These are phyloP conservation scores for Ascosphaera apis DNA, from an alignment of 2,329 filamentous ascomycete genomes.

Conservation along the genomic window DNA sequence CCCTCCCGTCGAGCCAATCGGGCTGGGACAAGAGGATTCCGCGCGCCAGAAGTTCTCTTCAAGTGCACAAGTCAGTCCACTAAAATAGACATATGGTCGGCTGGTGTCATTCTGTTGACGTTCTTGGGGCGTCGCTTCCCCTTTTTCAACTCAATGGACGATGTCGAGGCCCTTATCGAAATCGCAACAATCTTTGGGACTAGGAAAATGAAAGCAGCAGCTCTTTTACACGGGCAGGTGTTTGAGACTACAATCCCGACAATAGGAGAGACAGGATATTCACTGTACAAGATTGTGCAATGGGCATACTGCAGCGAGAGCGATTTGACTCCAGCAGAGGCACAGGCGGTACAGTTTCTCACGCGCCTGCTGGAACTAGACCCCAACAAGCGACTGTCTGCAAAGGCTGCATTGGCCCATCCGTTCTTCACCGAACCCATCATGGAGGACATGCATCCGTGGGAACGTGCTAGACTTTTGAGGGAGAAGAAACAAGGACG, in stretches of 20 bases:
- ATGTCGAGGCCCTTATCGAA: conserved; percentile 92
- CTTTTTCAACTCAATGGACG: conserved; percentile 97
- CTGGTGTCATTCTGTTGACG: conserved; percentile 89
- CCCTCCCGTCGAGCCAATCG: conserved; percentile 79
- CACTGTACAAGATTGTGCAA: conserved; percentile 76
- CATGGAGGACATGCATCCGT: conserved; percentile 9
- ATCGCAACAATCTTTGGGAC: conserved; percentile 86
- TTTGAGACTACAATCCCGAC: conserved; percentile 87
- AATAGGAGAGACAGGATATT: conserved; percentile 64
- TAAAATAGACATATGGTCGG: conserved; percentile 92
- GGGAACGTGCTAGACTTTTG: conserved; percentile 3
- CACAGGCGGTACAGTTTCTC: conserved; percentile 22
- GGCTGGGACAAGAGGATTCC: conserved; percentile 84
- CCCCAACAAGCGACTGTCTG: conserved; percentile 18
- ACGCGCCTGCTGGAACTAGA: conserved; percentile 22
- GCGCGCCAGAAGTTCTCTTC: conserved; percentile 85
- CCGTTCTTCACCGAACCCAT: conserved; percentile 21
- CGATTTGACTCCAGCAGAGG: conserved; percentile 26
- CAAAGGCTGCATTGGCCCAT: conserved; percentile 21
- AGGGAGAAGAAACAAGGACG: background rate
- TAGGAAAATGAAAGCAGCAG: conserved; percentile 60
- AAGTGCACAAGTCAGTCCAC: conserved; percentile 92
- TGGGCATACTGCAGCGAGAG: conserved; percentile 73
- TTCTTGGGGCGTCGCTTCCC: conserved; percentile 81
- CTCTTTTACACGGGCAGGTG: conserved; percentile 66